Percentiles rank a stretch among this genome's conserved stretches.
phyloP scores from a whole-genome alignment of 164 flowering plant genomes.

The Hamamelis virginiana region DNA sequence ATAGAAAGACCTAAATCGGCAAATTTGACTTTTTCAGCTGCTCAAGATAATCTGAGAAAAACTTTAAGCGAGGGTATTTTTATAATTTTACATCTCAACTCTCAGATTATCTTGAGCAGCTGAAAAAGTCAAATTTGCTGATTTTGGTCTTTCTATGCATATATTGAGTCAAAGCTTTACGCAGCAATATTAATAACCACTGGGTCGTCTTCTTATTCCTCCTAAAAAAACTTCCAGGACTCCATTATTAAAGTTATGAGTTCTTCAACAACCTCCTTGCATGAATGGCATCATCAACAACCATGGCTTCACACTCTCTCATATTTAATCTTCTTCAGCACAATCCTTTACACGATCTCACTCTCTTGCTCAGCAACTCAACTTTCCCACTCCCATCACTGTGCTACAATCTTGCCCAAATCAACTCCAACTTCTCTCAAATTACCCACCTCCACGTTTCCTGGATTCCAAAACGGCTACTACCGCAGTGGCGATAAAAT shows the following conservation, averaged over 20 bases:
- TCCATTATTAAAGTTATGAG: too few species aligned
- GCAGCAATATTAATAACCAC: too few species aligned
- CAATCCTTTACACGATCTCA: background rate
- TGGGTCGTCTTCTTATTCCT: background rate
- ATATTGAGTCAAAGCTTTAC: too few species aligned
- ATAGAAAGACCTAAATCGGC: too few species aligned
- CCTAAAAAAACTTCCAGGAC: background rate
- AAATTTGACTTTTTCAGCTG: too few species aligned
- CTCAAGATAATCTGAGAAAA: too few species aligned
- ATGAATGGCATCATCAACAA: background rate
- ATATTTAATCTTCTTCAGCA: background rate
- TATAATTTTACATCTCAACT: too few species aligned
- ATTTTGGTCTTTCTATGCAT: too few species aligned
- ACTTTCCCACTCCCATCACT: conserved; percentile 16
- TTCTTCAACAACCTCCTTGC: background rate
- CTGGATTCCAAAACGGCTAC: conserved; percentile 7
- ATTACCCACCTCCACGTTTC: background rate
- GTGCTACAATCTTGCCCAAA: conserved; percentile 19
- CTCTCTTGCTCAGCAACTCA: background rate
- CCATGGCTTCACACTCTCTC: background rate
- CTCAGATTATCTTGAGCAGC: too few species aligned
- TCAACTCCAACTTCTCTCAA: background rate
- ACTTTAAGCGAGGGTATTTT: too few species aligned
- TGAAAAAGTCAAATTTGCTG: too few species aligned
- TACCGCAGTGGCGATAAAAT: conserved; percentile 2